phyloP scores from a whole-genome alignment of 257 asterid species.

The Ophiorrhiza pumila region DNA sequence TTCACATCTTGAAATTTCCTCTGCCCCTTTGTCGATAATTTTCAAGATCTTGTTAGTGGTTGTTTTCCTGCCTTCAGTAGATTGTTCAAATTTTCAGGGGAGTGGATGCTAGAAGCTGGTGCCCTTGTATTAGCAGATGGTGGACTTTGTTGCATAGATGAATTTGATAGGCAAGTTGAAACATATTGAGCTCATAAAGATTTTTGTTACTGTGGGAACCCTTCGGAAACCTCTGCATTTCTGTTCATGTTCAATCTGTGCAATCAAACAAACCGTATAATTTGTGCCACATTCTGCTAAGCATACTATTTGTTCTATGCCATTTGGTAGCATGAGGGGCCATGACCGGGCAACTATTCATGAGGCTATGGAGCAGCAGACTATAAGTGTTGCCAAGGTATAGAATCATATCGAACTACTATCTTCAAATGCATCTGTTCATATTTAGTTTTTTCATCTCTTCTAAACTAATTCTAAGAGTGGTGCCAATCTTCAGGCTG shows the following conservation, averaged over 20 bases:
- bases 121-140: conserved; percentile 98
- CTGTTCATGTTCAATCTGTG: not conserved
- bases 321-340: conserved; percentile 78
- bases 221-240: not conserved
- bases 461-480: not conserved
- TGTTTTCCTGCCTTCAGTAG: conserved; percentile 16
- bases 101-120: conserved; percentile 99
- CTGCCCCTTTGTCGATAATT: not conserved
- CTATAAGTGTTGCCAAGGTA: conserved; percentile 99
- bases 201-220: not conserved
- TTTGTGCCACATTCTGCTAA: not conserved
- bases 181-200: not conserved
- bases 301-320: conserved; percentile 3
- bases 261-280: not conserved
- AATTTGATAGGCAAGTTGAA: conserved; percentile 70
- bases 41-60: not conserved
- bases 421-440: not conserved
- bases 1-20: not conserved
- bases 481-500: conserved; percentile 57
- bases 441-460: conserved; percentile 1
- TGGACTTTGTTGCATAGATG: conserved; percentile 98
- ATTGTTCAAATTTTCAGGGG: conserved; percentile 52
- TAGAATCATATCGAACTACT: conserved; percentile 1
- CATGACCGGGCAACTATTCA: conserved; percentile 98
- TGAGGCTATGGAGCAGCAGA: conserved; percentile 99